Percentiles rank a stretch among this genome's conserved stretches.
These are phyloP conservation scores for Cryoendolithus antarcticus DNA, from an alignment of 2,329 filamentous ascomycete genomes.

Conservation along the genomic window DNA sequence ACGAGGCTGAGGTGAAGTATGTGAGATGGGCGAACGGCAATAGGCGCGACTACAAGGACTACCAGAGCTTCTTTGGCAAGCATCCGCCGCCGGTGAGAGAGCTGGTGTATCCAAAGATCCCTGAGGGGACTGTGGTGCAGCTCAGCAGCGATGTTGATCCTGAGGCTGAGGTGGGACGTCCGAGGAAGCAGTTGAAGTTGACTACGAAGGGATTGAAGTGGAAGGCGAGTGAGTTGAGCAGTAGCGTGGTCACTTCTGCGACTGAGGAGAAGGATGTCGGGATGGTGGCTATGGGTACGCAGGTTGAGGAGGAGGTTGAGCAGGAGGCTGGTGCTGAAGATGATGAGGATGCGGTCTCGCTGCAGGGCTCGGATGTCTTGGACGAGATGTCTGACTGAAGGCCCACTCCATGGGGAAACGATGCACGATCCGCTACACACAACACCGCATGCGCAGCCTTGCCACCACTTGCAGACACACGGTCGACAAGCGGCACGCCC, in stretches of 20 bases:
- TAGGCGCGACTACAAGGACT: conserved; percentile 15
- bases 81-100: conserved; percentile 15
- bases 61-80: conserved; percentile 17
- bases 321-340: conserved; percentile 4
- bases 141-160: not conserved
- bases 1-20: conserved; percentile 5
- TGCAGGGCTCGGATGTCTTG: conserved; percentile 17
- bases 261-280: too few species aligned
- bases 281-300: not conserved
- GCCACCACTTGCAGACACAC: too few species aligned
- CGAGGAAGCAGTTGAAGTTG: conserved; percentile 9
- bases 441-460: too few species aligned
- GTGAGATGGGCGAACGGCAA: conserved; percentile 15
- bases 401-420: too few species aligned
- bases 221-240: too few species aligned
- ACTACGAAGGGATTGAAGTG: conserved; percentile 3
- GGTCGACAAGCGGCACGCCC: too few species aligned
- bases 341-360: conserved; percentile 12
- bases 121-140: not conserved
- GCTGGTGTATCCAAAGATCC: conserved; percentile 11
- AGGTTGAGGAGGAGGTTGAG: conserved; percentile 6
- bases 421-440: too few species aligned
- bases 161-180: conserved; percentile 6
- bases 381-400: conserved; percentile 15
- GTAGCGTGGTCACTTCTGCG: too few species aligned